phyloP scores from a whole-genome alignment of 495 filamentous ascomycete species.

The Aspergillus biplanus region DNA sequence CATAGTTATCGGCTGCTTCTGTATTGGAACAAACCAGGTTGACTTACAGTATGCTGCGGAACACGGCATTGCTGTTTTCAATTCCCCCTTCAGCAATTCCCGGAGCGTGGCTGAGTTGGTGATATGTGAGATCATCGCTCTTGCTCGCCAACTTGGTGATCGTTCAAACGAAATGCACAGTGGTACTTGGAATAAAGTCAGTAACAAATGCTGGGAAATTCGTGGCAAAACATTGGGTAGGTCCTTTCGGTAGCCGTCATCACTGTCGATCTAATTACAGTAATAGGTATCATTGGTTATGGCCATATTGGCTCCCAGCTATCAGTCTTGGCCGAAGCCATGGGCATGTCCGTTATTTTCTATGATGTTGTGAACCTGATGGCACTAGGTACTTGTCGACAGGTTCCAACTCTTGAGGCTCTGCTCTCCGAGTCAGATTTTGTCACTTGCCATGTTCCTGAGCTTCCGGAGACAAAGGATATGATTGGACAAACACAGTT shows the following conservation, averaged over 20 bases:
- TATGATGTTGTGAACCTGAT: conserved; percentile 93
- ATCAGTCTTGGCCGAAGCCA: conserved; percentile 92
- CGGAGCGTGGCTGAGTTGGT: conserved; percentile 95
- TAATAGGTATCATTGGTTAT: conserved; percentile 85
- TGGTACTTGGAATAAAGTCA: conserved; percentile 98
- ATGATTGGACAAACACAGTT: conserved; percentile 81
- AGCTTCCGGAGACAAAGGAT: conserved; percentile 86
- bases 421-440: conserved; percentile 86
- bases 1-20: conserved; percentile 97
- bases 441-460: conserved; percentile 91
- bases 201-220: conserved; percentile 95
- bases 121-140: conserved; percentile 87
- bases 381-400: conserved; percentile 84
- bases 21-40: conserved; percentile 98
- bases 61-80: conserved; percentile 97
- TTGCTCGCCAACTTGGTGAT: conserved; percentile 91
- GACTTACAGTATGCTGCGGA: conserved; percentile 89
- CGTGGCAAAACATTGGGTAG: conserved; percentile 93
- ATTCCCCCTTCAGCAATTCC: conserved; percentile 98
- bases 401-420: conserved; percentile 75
- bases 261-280: conserved; percentile 11
- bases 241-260: neutral
- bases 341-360: conserved; percentile 97
- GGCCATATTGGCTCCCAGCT: conserved; percentile 97
- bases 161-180: conserved; percentile 92